Base-by-base conservation (phyloP, 352 stramenopile species). In the Peronospora belbahrii region DNA sequence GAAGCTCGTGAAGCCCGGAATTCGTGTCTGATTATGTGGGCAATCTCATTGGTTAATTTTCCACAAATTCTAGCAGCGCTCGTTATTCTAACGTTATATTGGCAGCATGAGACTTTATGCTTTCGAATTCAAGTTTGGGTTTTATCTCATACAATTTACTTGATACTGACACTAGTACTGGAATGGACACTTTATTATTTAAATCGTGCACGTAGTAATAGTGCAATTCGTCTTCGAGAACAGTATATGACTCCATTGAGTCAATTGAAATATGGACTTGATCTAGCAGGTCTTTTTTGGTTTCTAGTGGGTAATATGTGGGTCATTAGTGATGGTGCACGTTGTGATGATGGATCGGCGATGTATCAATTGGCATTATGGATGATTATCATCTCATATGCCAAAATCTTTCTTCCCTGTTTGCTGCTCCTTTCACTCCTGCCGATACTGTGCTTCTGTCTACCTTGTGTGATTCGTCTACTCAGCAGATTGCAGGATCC, bases 381-480 rank as follows among this genome's bases (percentile, higher is more conserved):
- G 61, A 94, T 96, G 74, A 91, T 97, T 50, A 59, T 96, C 55
- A 94, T 96, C 42, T 83, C 84, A 19, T 97, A 96, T 64, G 70
- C 82, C 51, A 95, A 97, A 68, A 93, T 97, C 55, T 96, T 95
- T 27, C 40, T 97, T 53, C 89, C 89, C 1, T 97, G 89, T 40
- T 74, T 97, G 42, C 42, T 97, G 57, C 68, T 95, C 41, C 55
- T 96, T 35, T 67, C 88, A 40, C 65, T 96, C 45, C 63, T 97
- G 42, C 89, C 89, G 6, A 77, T 97, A 27, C 75, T 97, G 20
- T 97, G 89, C 70, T 97, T 96, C 65, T 97, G 89, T 62, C 68
- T 97, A 20, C 88, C 89, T 2, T 96, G 86, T 55, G 70, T 97
- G 31, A 96, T 97, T 48, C 86, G 86, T 28, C 56, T 97, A 14